These are phyloP conservation scores for Camellia granthamiana DNA, from an alignment of 148 eudicot species.

Conservation along the genomic window DNA sequence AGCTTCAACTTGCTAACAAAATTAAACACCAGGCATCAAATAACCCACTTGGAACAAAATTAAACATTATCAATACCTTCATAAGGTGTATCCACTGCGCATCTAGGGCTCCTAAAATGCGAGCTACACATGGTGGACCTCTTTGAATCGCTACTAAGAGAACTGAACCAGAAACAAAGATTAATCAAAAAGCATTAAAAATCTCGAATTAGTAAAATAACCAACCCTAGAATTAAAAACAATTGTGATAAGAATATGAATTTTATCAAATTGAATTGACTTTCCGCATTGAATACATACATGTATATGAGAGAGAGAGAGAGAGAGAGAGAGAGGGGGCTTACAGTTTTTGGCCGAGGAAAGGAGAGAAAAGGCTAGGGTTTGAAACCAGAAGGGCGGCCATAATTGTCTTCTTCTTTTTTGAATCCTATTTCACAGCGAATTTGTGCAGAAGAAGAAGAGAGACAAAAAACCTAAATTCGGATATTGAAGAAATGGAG, in stretches of 20 bases:
- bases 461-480: neutral
- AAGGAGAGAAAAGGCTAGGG: conserved; percentile 49
- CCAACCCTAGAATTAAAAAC: neutral
- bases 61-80: conserved; percentile 41
- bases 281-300: neutral
- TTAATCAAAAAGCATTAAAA: neutral
- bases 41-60: neutral
- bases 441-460: neutral
- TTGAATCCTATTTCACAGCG: neutral
- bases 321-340: conserved; percentile 11
- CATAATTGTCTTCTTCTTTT: conserved; percentile 22
- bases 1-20: neutral
- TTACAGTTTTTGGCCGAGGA: conserved; percentile 53
- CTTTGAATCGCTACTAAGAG: conserved; percentile 33
- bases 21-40: neutral
- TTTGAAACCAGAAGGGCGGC: conserved; percentile 47
- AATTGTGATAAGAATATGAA: neutral
- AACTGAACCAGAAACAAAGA: conserved; percentile 24
- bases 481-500: neutral
- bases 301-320: neutral
- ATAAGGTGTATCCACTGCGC: conserved; percentile 52
- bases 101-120: conserved; percentile 34
- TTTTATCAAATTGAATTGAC: neutral
- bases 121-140: conserved; percentile 20
- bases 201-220: neutral